phyloP scores from a whole-genome alignment of 768 basidiomycete species.

The Lactarius quietus region DNA sequence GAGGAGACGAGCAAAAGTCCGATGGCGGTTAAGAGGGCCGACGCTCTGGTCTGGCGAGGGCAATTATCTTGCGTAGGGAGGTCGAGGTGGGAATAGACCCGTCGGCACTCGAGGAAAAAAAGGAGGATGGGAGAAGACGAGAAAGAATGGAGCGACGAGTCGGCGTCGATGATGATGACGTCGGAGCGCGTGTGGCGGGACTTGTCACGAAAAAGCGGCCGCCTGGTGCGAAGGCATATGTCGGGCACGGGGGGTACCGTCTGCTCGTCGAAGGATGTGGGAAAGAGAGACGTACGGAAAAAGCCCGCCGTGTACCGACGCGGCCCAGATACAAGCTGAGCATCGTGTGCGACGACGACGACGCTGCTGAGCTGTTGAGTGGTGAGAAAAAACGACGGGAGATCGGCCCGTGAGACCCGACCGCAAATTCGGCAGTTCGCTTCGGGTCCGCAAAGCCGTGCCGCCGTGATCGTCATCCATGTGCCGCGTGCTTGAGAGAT shows the following conservation, averaged over 20 bases:
- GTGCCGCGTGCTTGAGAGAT: too few relatives aligned
- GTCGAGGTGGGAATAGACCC: slow-evolving; percentile 47
- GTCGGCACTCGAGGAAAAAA: slow-evolving; percentile 5
- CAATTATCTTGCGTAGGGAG: slow-evolving; percentile 69
- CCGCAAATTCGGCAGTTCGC: too few relatives aligned
- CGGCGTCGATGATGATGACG: not conserved
- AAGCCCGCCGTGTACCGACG: not conserved
- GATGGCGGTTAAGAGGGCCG: slow-evolving; percentile 74
- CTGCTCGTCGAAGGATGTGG: not conserved
- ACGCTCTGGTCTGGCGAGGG: slow-evolving; percentile 79
- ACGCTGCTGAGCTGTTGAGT: not conserved
- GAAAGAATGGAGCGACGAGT: slow-evolving; percentile 15
- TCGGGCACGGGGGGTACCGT: not conserved
- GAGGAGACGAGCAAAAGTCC: slow-evolving; percentile 84
- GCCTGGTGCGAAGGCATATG: not conserved
- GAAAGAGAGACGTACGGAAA: not conserved
- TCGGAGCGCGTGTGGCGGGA: not conserved
- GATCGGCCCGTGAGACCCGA: too few relatives aligned
- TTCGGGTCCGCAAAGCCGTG: too few relatives aligned
- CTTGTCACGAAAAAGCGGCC: slow-evolving; percentile 1
- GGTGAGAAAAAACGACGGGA: too few relatives aligned
- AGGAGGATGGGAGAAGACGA: slow-evolving; percentile 15
- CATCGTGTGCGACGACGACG: not conserved
- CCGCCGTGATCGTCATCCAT: too few relatives aligned
- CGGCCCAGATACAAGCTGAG: slow-evolving; percentile 2